phyloP scores from a whole-genome alignment of 331 rosid species.

The Prunus yedoensis region DNA sequence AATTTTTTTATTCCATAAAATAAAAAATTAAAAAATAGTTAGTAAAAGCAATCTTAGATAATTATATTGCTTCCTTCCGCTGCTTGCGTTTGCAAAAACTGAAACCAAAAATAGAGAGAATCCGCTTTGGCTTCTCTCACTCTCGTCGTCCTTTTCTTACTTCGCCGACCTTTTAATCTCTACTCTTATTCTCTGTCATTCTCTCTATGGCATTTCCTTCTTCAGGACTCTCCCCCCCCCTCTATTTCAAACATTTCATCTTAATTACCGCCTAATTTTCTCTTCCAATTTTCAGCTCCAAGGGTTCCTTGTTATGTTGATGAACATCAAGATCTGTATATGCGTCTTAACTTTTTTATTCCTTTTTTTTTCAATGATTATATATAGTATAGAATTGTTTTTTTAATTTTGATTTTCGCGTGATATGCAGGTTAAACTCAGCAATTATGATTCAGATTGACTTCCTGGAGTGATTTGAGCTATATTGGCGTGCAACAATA shows the following conservation, averaged over 20 bases:
- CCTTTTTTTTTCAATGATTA: neutral
- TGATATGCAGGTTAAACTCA: slow-evolving; percentile 42
- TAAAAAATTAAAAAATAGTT: too few species aligned
- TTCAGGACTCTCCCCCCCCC: slow-evolving; percentile 28
- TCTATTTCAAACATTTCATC: neutral
- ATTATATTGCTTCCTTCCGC: neutral
- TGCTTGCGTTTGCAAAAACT: slow-evolving; percentile 18
- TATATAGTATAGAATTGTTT: neutral
- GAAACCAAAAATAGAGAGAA: slow-evolving; percentile 38
- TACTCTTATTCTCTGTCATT: slow-evolving; percentile 7
- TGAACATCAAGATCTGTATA: slow-evolving; percentile 28
- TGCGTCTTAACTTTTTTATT: neutral
- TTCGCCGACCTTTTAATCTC: neutral
- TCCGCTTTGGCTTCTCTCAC: slow-evolving; percentile 23
- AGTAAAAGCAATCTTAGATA: too few species aligned
- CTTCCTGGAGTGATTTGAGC: slow-evolving; percentile 31
- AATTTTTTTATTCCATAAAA: too few species aligned
- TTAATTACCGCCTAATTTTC: neutral
- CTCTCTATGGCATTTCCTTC: slow-evolving; percentile 29
- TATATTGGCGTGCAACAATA: slow-evolving; percentile 32
- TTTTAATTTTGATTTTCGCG: slow-evolving; percentile 12
- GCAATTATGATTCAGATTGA: slow-evolving; percentile 23
- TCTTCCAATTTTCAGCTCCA: neutral
- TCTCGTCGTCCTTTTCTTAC: slow-evolving; percentile 32
- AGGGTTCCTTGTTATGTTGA: neutral